A percentile compares a stretch with the other conserved stretches of the same genome.
Evolutionary conservation across 2,329 filamentous ascomycete genomes (phyloP).

Genomic region (Aspergillus neotritici): DNA sequence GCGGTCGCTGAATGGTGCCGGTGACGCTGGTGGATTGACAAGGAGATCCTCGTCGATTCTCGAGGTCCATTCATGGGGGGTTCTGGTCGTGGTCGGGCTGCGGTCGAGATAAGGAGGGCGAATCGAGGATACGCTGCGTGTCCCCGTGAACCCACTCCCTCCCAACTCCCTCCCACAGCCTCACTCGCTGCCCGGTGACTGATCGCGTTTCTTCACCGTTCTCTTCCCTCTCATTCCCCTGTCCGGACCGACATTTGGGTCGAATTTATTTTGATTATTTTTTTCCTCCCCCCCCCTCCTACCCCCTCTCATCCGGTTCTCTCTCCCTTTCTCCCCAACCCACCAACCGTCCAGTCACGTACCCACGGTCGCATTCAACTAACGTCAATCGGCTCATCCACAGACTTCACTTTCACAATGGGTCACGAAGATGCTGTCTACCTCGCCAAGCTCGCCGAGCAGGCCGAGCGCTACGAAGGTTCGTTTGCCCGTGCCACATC

Average conservation of each 20-base stretch:
- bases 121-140: too few species aligned
- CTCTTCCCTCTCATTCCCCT: too few species aligned
- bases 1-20: too few species aligned
- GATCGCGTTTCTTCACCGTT: too few species aligned
- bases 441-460: slow-evolving; percentile 99
- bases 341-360: neutral
- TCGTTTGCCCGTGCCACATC: slow-evolving; percentile 30
- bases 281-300: slow-evolving; percentile 11
- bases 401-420: slow-evolving; percentile 62
- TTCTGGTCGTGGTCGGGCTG: too few species aligned
- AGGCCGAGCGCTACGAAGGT: slow-evolving; percentile 99
- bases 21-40: too few species aligned
- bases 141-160: too few species aligned
- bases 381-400: neutral
- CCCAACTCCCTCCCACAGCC: neutral
- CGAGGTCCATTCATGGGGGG: too few species aligned
- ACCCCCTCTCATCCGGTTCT: slow-evolving; percentile 5
- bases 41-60: too few species aligned
- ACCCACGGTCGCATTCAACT: neutral
- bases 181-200: neutral
- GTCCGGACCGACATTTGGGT: too few species aligned
- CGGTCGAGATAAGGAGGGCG: too few species aligned
- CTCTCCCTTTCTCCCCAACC: slow-evolving; percentile 5
- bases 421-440: slow-evolving; percentile 99
- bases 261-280: slow-evolving; percentile 8